Evolutionary conservation across 805 yeast species (phyloP).

Genomic region (Saccharomyces kudriavzevii): DNA sequence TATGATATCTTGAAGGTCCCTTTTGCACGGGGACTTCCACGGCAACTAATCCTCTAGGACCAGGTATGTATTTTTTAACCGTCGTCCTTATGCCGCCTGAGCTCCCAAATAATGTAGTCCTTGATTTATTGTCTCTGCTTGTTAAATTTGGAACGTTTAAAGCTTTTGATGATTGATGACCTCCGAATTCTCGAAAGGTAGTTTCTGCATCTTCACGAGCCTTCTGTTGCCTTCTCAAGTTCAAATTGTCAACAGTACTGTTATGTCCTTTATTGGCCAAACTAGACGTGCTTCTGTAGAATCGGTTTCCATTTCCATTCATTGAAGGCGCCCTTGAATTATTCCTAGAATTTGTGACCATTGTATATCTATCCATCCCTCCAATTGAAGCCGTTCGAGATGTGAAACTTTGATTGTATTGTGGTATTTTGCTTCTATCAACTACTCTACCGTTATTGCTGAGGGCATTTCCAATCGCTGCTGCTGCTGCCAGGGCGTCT

Average conservation of each 20-base stretch:
- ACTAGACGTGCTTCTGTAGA: not conserved
- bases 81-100: conserved; percentile 28
- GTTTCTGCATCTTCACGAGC: conserved; percentile 19
- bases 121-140: conserved; percentile 20
- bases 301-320: not conserved
- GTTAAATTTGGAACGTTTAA: not conserved
- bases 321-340: not conserved
- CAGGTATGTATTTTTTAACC: conserved; percentile 65
- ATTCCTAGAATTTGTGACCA: not conserved
- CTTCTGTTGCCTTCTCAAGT: not conserved
- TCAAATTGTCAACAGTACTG: not conserved
- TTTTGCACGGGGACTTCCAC: conserved; percentile 54
- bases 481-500: conserved; percentile 57
- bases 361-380: not conserved
- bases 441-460: conserved; percentile 22
- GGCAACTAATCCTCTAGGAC: conserved; percentile 60
- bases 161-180: conserved; percentile 15
- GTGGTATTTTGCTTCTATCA: conserved; percentile 13
- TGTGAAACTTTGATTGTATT: conserved; percentile 3
- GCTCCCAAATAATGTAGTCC: conserved; percentile 9
- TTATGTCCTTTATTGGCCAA: not conserved
- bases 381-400: not conserved
- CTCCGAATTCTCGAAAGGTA: conserved; percentile 30
- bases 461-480: conserved; percentile 42
- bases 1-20: not conserved